These are phyloP conservation scores for Vaucheria bursata DNA, from an alignment of 352 stramenopile species.

Conservation along the genomic window DNA sequence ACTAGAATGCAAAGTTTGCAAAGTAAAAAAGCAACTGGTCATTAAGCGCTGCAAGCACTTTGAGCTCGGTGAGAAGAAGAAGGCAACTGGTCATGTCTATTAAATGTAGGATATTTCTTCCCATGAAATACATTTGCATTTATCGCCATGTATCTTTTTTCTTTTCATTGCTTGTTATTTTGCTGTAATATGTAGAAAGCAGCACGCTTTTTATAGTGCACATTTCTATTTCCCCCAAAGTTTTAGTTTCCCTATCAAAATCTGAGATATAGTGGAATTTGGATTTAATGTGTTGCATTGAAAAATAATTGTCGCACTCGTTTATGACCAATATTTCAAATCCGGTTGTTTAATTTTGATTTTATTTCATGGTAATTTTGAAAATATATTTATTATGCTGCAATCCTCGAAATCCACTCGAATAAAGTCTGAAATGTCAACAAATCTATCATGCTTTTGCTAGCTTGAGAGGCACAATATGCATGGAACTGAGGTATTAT, in stretches of 20 bases:
- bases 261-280: not conserved
- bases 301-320: too few species aligned
- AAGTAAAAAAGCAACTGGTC: conserved; percentile 96
- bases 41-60: conserved; percentile 99
- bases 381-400: too few species aligned
- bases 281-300: too few species aligned
- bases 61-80: conserved; percentile 99
- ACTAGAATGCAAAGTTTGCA: conserved; percentile 99
- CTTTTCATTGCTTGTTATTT: not conserved
- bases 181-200: not conserved
- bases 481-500: too few species aligned
- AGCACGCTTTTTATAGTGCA: not conserved
- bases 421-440: too few species aligned
- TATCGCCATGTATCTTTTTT: not conserved
- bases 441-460: too few species aligned
- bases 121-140: not conserved
- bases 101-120: conserved; percentile 58
- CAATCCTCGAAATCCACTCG: too few species aligned
- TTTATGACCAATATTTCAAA: too few species aligned
- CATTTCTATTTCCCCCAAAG: not conserved
- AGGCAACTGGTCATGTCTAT: conserved; percentile 88
- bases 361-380: too few species aligned
- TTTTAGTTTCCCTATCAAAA: not conserved
- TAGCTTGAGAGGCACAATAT: too few species aligned
- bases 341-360: too few species aligned